Percentiles rank a stretch among this genome's conserved stretches.
Evolutionary conservation across 23 red algal genomes (phyloP).

Genomic region (Gracilaria vermiculophylla): DNA sequence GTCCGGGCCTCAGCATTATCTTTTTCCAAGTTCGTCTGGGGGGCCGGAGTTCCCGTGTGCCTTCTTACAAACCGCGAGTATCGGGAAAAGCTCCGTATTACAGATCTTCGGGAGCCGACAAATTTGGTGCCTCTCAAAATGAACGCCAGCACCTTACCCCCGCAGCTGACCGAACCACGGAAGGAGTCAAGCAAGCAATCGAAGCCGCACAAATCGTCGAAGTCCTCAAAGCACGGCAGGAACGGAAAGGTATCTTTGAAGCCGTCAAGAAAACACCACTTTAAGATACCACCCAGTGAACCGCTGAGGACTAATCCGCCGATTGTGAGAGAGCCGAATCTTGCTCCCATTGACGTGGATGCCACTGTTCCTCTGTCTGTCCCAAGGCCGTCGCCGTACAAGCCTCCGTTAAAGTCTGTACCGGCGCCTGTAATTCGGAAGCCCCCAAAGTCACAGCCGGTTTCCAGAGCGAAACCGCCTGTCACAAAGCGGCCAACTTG

Average conservation of each 20-base stretch:
- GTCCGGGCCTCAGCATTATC: constrained; percentile 28
- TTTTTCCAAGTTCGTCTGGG: constrained; percentile 53
- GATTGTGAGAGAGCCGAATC: not conserved
- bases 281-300: constrained; percentile 3
- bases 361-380: not conserved
- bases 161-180: not conserved
- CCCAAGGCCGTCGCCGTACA: not conserved
- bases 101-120: not conserved
- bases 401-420: constrained; percentile 2
- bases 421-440: not conserved
- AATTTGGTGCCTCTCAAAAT: constrained; percentile 21
- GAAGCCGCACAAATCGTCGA: constrained; percentile 31
- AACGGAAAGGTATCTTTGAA: constrained; percentile 34
- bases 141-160: constrained; percentile 2
- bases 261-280: not conserved
- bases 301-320: not conserved
- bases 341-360: constrained; percentile 19
- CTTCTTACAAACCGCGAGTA: constrained; percentile 30
- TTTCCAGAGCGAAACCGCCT: not conserved
- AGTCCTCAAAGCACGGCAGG: constrained; percentile 9
- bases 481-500: not conserved
- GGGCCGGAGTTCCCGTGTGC: constrained; percentile 46
- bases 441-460: not conserved
- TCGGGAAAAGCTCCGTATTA: not conserved
- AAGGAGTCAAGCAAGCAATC: constrained; percentile 2